These are phyloP conservation scores for Hibiscus trionum DNA, from an alignment of 345 rosid species.

Conservation along the genomic window DNA sequence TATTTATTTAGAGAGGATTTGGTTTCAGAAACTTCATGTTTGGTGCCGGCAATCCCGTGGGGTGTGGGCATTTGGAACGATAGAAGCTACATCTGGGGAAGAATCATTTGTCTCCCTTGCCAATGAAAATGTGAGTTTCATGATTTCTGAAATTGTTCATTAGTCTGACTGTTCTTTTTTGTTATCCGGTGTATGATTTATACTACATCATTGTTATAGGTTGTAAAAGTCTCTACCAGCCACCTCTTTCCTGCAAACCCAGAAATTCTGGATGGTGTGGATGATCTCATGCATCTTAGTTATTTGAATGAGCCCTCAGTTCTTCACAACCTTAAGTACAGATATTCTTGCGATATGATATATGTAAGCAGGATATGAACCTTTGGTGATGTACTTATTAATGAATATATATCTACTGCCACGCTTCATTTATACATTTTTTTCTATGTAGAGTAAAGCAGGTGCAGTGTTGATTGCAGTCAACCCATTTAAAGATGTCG, in stretches of 20 bases:
- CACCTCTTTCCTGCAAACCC: slow-evolving; percentile 95
- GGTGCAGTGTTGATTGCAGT: slow-evolving; percentile 86
- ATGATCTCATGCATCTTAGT: slow-evolving; percentile 88
- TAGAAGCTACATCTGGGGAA: slow-evolving; percentile 64
- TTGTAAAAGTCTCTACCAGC: slow-evolving; percentile 58
- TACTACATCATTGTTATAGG: slow-evolving; percentile 32
- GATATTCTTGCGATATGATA: slow-evolving; percentile 64
- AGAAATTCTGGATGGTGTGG: slow-evolving; percentile 75
- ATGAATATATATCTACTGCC: slow-evolving; percentile 6
- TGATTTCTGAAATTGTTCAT: slow-evolving; percentile 3
- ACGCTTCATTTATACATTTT: not conserved
- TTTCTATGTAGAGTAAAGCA: slow-evolving; percentile 66
- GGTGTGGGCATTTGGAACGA: slow-evolving; percentile 67
- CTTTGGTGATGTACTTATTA: slow-evolving; percentile 10
- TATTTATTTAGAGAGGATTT: slow-evolving; percentile 6
- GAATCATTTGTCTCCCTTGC: slow-evolving; percentile 54
- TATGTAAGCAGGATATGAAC: slow-evolving; percentile 57
- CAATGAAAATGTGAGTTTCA: slow-evolving; percentile 58
- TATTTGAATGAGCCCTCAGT: slow-evolving; percentile 94
- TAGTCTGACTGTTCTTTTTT: slow-evolving; percentile 11
- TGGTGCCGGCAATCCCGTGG: slow-evolving; percentile 68
- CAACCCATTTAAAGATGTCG: slow-evolving; percentile 75
- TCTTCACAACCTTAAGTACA: slow-evolving; percentile 70
- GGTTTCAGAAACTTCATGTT: slow-evolving; percentile 62
- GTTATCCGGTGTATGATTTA: slow-evolving; percentile 21